These are phyloP conservation scores for Chloranthus sessilifolius DNA, from an alignment of 164 flowering plant species.

Conservation along the genomic window DNA sequence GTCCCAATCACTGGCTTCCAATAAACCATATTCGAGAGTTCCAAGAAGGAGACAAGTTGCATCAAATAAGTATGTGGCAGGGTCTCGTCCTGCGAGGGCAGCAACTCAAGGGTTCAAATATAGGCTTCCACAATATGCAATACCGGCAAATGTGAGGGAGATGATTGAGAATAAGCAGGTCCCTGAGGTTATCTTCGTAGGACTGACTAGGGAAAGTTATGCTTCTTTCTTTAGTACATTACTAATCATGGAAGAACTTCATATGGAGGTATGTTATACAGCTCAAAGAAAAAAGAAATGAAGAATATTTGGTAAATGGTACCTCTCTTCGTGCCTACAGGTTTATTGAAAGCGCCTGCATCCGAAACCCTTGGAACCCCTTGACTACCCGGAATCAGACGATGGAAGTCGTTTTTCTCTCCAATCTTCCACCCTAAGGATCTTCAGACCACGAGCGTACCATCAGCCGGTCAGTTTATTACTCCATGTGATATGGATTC, in stretches of 20 bases:
- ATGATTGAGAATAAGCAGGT: constrained; percentile 41
- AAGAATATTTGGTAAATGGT: no score
- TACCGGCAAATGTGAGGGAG: constrained; percentile 50
- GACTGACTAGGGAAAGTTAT: constrained; percentile 50
- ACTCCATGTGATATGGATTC: no score
- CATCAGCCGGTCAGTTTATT: no score
- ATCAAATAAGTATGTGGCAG: constrained; percentile 34
- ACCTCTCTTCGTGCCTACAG: no score
- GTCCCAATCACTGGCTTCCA: constrained; percentile 54
- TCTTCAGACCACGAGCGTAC: no score
- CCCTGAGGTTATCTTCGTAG: constrained; percentile 52
- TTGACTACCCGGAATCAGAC: no score
- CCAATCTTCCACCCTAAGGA: no score
- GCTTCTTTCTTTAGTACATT: constrained; percentile 48
- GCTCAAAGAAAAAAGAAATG: no score
- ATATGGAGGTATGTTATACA: constrained; percentile 93
- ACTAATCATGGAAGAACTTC: constrained; percentile 75
- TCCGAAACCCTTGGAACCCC: no score
- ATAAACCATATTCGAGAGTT: constrained; percentile 48
- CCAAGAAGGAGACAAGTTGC: constrained; percentile 30
- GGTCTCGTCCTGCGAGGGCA: constrained; percentile 42
- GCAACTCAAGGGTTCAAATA: constrained; percentile 16
- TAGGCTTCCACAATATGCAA: constrained; percentile 46
- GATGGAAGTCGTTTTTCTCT: no score
- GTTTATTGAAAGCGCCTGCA: no score